These are phyloP conservation scores for Coniochaeta sp. DNA, from an alignment of 2,329 filamentous ascomycete species.

Conservation along the genomic window DNA sequence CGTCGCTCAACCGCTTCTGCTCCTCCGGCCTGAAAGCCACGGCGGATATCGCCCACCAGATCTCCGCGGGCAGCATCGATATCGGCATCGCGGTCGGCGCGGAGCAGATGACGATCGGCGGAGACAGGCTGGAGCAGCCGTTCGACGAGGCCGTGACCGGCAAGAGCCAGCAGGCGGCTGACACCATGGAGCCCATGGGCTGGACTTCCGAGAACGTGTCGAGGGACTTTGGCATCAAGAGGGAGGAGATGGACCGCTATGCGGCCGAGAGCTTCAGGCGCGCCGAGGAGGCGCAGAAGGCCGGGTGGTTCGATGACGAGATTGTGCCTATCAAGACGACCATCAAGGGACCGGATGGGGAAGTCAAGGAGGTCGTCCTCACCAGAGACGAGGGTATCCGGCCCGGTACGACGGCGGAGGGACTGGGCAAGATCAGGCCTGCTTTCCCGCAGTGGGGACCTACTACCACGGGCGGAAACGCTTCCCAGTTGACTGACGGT, in stretches of 20 bases:
- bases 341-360: constrained; percentile 76
- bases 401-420: constrained; percentile 79
- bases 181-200: constrained; percentile 95
- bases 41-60: constrained; percentile 89
- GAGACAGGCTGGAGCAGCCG: constrained; percentile 60
- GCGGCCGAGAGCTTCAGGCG: constrained; percentile 82
- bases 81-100: constrained; percentile 82
- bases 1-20: constrained; percentile 90
- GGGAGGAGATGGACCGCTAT: constrained; percentile 76
- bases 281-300: constrained; percentile 85
- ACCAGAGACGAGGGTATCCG: constrained; percentile 86
- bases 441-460: constrained; percentile 89
- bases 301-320: constrained; percentile 87
- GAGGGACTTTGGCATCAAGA: constrained; percentile 76
- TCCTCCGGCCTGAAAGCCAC: constrained; percentile 92
- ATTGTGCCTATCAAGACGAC: constrained; percentile 80
- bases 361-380: constrained; percentile 69
- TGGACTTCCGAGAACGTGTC: constrained; percentile 97
- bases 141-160: constrained; percentile 71
- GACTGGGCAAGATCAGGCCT: constrained; percentile 73
- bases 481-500: constrained; percentile 90
- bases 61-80: constrained; percentile 72
- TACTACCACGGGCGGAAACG: constrained; percentile 84
- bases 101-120: constrained; percentile 75
- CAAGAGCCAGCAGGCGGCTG: constrained; percentile 66